Base-by-base conservation (phyloP, 768 basidiomycete genomes). In the Hygrophoropsis aurantiaca region DNA sequence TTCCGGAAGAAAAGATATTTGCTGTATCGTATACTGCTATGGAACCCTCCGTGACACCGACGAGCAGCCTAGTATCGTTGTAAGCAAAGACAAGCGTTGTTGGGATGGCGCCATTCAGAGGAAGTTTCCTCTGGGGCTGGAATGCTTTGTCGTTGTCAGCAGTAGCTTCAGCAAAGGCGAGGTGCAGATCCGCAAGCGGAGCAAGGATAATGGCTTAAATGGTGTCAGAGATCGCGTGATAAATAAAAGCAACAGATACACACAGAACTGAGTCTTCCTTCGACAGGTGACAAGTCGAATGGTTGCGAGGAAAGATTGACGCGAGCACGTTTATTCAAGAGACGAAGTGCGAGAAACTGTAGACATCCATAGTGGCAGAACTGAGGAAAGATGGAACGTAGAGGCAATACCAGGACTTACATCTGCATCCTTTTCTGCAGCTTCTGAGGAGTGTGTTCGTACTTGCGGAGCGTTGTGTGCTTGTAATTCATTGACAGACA, bases 321-420 rank as follows among this genome's bases (percentile, higher is more conserved):
- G 53, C 89, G 84, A 27, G 79, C 68, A 41, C 81, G 79, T 59
- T 86, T 90, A 55, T 79, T 78, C 19, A 80, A 48, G 9, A 74
- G 64, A 15, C 65, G 62, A 9, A 74, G 58, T 3, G 65, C 61
- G 21, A 74, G 60, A 46, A 74, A 74, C 73, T 74, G 46, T 11
- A 45, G 23, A 13, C 27, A 21, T 3, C 11, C 13, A 16, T 39
- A 62, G 50, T 44, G 4, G 19, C n/a, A 42, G 32, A 25, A 40
- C 9, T 3, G 21, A 25, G 19, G 4, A 10, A 15, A 27, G 3
- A 16, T 23, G 24, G 10, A 11, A n/a, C 19, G 40, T 15, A 6
- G 13, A 42, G n/a, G n/a, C n/a, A n/a, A n/a, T n/a, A n/a, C n/a
- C n/a, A 13, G 1, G 27, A 51, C 63, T 40, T 52, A 66, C 64